Evolutionary conservation across 2,329 filamentous ascomycete species (phyloP).

Genomic region (Capronia epimyces): DNA sequence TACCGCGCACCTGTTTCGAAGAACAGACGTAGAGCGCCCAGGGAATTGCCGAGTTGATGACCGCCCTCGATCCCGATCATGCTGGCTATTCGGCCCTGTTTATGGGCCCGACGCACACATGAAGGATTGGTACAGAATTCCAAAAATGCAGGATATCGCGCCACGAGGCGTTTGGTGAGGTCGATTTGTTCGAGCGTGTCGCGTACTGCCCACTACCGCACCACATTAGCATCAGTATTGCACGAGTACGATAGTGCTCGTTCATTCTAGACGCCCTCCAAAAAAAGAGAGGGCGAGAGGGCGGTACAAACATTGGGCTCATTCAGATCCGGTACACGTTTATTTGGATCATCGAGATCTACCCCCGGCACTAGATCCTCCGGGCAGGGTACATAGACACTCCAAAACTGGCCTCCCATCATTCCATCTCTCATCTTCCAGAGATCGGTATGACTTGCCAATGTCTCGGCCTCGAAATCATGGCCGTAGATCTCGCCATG

Average conservation of each 20-base stretch:
- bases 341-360: too few species aligned
- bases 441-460: conserved; percentile 28
- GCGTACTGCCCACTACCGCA: too few species aligned
- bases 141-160: conserved; percentile 27
- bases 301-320: too few species aligned
- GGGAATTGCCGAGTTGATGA: too few species aligned
- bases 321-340: too few species aligned
- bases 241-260: too few species aligned
- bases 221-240: too few species aligned
- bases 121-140: conserved; percentile 23
- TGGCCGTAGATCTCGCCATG: conserved; percentile 32
- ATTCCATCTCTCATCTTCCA: conserved; percentile 27
- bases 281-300: too few species aligned
- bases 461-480: neutral
- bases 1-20: too few species aligned
- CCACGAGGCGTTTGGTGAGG: conserved; percentile 26
- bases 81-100: conserved; percentile 20
- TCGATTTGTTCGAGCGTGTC: conserved; percentile 32
- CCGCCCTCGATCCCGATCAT: conserved; percentile 30
- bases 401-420: conserved; percentile 33
- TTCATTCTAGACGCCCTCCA: too few species aligned
- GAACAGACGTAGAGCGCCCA: too few species aligned
- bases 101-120: conserved; percentile 25
- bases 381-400: conserved; percentile 30
- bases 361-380: too few species aligned